Evolutionary conservation across 1,284 basidiomycete genomes (phyloP).

Genomic region (Boletus semigastroideus): DNA sequence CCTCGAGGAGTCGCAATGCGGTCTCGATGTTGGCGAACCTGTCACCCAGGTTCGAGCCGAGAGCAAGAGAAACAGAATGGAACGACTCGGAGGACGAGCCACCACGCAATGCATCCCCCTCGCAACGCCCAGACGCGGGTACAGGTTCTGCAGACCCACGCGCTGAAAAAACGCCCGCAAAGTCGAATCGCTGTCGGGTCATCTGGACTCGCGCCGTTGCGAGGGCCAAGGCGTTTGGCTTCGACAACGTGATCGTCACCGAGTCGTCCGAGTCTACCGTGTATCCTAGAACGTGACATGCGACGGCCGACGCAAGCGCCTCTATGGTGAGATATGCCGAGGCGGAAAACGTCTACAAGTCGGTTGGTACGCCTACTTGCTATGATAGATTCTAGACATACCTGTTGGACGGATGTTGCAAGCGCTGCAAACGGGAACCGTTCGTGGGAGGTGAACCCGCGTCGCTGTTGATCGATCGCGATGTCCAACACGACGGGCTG

Average conservation of each 20-base stretch:
- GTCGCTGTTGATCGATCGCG: constrained; percentile 1
- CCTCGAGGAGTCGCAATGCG: constrained; percentile 24
- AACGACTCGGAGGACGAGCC: constrained; percentile 31
- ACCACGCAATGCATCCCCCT: not conserved
- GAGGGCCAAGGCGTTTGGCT: constrained; percentile 65
- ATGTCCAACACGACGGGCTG: constrained; percentile 20
- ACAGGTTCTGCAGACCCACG: not conserved
- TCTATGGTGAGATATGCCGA: constrained; percentile 70
- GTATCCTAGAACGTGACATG: constrained; percentile 41
- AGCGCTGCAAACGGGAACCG: constrained; percentile 15
- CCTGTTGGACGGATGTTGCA: constrained; percentile 10
- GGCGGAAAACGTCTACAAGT: constrained; percentile 15
- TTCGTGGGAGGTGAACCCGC: not conserved
- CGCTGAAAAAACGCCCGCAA: constrained; percentile 6
- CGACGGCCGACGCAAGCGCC: constrained; percentile 64
- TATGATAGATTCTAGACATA: not conserved
- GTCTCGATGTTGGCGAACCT: constrained; percentile 79
- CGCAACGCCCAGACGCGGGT: too few relatives aligned
- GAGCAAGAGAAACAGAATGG: constrained; percentile 64
- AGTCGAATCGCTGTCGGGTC: constrained; percentile 10
- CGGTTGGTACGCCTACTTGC: not conserved
- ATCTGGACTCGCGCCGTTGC: constrained; percentile 45
- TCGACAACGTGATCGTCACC: constrained; percentile 66
- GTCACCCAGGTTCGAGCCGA: constrained; percentile 93
- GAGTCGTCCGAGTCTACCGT: constrained; percentile 22